These are phyloP conservation scores for Zea luxurians DNA, from an alignment of 176 grass and related monocot genomes.

Conservation along the genomic window DNA sequence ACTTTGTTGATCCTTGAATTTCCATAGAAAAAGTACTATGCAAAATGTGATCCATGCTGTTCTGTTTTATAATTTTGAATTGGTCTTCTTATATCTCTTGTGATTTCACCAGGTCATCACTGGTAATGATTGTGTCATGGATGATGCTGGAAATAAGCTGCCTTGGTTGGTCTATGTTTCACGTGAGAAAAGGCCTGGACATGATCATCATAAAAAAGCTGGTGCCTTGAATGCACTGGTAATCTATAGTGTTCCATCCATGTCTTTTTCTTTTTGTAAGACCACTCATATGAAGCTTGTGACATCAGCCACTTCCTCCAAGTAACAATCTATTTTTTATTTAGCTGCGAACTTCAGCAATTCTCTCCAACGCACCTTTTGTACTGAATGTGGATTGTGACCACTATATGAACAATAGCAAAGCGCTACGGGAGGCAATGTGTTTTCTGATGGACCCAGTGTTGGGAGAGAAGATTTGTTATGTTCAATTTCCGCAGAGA, in stretches of 20 bases:
- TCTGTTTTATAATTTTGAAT: neutral
- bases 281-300: neutral
- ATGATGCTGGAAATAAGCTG: slow-evolving; percentile 39
- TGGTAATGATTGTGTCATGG: slow-evolving; percentile 35
- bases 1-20: slow-evolving; percentile 3
- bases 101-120: slow-evolving; percentile 28
- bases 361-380: slow-evolving; percentile 40
- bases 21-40: neutral
- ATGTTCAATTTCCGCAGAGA: slow-evolving; percentile 42
- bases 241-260: neutral
- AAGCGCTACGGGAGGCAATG: slow-evolving; percentile 39
- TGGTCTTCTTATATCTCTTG: neutral
- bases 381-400: slow-evolving; percentile 39
- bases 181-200: slow-evolving; percentile 39
- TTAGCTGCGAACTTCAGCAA: slow-evolving; percentile 29
- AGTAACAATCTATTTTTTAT: slow-evolving; percentile 3
- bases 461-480: slow-evolving; percentile 34
- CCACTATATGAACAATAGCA: slow-evolving; percentile 40
- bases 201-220: slow-evolving; percentile 33
- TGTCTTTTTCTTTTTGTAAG: neutral
- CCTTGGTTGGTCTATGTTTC: slow-evolving; percentile 39
- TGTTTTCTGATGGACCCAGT: slow-evolving; percentile 38
- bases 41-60: neutral
- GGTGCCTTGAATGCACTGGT: slow-evolving; percentile 40
- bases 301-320: neutral